A percentile compares a stretch with the other conserved stretches of the same genome.
Conservation (phyloP, 768 basidiomycete species). For the Tephrocybe sp. region DNA sequence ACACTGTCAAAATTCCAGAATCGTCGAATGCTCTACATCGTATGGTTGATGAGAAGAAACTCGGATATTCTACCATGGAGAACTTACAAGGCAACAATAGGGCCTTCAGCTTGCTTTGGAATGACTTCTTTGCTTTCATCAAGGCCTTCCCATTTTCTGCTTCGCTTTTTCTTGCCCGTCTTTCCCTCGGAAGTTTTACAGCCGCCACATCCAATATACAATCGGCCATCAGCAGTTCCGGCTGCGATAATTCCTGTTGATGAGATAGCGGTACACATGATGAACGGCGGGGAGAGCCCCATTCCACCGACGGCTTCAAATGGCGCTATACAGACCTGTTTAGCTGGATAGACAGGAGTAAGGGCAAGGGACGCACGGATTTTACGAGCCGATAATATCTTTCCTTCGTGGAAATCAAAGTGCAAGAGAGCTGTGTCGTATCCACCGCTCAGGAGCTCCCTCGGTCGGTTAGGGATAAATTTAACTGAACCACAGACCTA, state of each 20-base stretch:
- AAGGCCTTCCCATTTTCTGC: slow-evolving; percentile 74
- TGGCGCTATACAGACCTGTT: slow-evolving; percentile 28
- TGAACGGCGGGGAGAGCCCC: slow-evolving; percentile 71
- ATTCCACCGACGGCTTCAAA: slow-evolving; percentile 43
- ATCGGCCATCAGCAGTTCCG: slow-evolving; percentile 72
- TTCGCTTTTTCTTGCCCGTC: slow-evolving; percentile 45
- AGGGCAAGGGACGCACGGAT: slow-evolving; percentile 42
- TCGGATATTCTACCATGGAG: neutral
- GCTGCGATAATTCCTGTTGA: slow-evolving; percentile 59
- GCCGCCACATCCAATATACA: slow-evolving; percentile 69
- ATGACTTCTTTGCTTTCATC: slow-evolving; percentile 41
- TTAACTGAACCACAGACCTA: slow-evolving; percentile 71
- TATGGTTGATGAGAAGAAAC: neutral
- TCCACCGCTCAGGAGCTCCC: slow-evolving; percentile 74
- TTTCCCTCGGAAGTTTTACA: slow-evolving; percentile 39
- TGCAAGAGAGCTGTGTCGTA: slow-evolving; percentile 71
- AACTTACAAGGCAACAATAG: slow-evolving; percentile 67
- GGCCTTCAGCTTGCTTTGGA: slow-evolving; percentile 63
- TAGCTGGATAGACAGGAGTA: neutral
- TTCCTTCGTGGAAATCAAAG: slow-evolving; percentile 59
- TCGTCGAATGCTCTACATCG: slow-evolving; percentile 48
- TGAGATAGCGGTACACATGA: slow-evolving; percentile 62
- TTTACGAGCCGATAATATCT: slow-evolving; percentile 53
- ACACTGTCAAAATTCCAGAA: slow-evolving; percentile 44
- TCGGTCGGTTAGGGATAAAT: slow-evolving; percentile 69